These are phyloP conservation scores for Saccharomyces jurei DNA, from an alignment of 805 yeast species.

Conservation along the genomic window DNA sequence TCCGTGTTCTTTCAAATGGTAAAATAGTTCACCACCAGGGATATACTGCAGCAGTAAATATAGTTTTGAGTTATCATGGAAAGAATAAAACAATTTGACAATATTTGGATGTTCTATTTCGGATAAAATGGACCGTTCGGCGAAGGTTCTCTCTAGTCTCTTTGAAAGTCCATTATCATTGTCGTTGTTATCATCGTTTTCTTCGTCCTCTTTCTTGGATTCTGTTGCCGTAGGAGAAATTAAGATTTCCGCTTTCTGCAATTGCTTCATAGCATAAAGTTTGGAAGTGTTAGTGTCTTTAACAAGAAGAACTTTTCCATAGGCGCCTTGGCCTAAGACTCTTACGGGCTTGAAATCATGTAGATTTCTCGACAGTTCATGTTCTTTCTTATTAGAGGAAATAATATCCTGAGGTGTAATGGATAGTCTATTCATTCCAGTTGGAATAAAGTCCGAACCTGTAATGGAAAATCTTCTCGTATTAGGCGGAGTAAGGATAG, in stretches of 20 bases:
- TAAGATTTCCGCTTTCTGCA: slow-evolving; percentile 71
- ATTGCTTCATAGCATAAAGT: slow-evolving; percentile 78
- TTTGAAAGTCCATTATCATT: slow-evolving; percentile 26
- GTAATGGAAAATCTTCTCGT: slow-evolving; percentile 19
- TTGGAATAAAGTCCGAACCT: background rate
- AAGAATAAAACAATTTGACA: slow-evolving; percentile 72
- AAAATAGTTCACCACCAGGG: slow-evolving; percentile 79
- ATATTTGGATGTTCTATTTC: slow-evolving; percentile 71
- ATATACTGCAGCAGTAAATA: slow-evolving; percentile 73
- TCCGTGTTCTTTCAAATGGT: slow-evolving; percentile 33
- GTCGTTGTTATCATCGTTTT: slow-evolving; percentile 6
- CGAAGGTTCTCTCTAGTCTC: slow-evolving; percentile 67
- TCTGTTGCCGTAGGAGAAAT: slow-evolving; percentile 30
- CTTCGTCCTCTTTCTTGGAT: slow-evolving; percentile 19
- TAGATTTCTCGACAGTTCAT: slow-evolving; percentile 19
- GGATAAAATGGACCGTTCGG: slow-evolving; percentile 68
- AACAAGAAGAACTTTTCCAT: slow-evolving; percentile 78
- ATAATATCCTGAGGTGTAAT: background rate
- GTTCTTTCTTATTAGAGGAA: background rate
- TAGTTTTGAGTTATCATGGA: slow-evolving; percentile 71
- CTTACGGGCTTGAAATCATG: slow-evolving; percentile 64
- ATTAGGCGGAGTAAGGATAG: slow-evolving; percentile 23
- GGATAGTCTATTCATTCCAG: background rate
- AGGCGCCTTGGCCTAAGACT: slow-evolving; percentile 81
- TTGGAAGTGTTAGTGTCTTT: slow-evolving; percentile 53